phyloP scores from a whole-genome alignment of 306 rosid genomes.

The Erythrophleum fordii region DNA sequence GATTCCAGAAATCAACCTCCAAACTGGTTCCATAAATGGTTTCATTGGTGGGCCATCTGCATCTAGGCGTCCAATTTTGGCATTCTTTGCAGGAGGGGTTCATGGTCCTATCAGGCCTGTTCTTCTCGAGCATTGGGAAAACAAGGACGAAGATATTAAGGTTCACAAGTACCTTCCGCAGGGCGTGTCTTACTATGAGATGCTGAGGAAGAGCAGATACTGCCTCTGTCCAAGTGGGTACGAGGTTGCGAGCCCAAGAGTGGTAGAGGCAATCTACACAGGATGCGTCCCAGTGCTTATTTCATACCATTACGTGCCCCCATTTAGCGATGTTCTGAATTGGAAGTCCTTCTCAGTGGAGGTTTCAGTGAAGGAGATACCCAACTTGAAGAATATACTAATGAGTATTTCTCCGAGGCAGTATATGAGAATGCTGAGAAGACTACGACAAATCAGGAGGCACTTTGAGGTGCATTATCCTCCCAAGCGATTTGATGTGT shows the following conservation, averaged over 20 bases:
- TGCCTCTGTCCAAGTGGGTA: slow-evolving; percentile 94
- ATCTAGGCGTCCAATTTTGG: slow-evolving; percentile 59
- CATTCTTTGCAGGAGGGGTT: slow-evolving; percentile 89
- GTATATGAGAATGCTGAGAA: slow-evolving; percentile 76
- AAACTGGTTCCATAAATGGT: slow-evolving; percentile 57
- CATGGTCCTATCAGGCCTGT: slow-evolving; percentile 76
- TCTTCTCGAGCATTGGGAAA: slow-evolving; percentile 82
- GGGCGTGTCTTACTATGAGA: slow-evolving; percentile 66
- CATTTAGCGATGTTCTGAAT: slow-evolving; percentile 77
- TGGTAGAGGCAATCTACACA: slow-evolving; percentile 89
- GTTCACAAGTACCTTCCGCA: slow-evolving; percentile 78
- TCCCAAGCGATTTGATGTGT: slow-evolving; percentile 74
- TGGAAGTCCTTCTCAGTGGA: slow-evolving; percentile 84
- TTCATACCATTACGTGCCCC: slow-evolving; percentile 85
- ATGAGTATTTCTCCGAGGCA: slow-evolving; percentile 54
- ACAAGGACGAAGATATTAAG: slow-evolving; percentile 66
- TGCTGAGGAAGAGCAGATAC: slow-evolving; percentile 77
- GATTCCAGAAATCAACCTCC: slow-evolving; percentile 84
- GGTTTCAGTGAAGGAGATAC: slow-evolving; percentile 65
- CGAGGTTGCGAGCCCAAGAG: slow-evolving; percentile 88
- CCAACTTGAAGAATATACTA: slow-evolving; percentile 73
- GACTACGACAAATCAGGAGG: slow-evolving; percentile 64
- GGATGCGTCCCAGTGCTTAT: slow-evolving; percentile 88
- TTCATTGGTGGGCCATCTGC: slow-evolving; percentile 76
- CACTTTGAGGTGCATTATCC: slow-evolving; percentile 85